Evolutionary conservation across 2,329 filamentous ascomycete species (phyloP), one percentile per base, ranked within the genome.

Genomic region (Colletotrichum spaethianum): DNA sequence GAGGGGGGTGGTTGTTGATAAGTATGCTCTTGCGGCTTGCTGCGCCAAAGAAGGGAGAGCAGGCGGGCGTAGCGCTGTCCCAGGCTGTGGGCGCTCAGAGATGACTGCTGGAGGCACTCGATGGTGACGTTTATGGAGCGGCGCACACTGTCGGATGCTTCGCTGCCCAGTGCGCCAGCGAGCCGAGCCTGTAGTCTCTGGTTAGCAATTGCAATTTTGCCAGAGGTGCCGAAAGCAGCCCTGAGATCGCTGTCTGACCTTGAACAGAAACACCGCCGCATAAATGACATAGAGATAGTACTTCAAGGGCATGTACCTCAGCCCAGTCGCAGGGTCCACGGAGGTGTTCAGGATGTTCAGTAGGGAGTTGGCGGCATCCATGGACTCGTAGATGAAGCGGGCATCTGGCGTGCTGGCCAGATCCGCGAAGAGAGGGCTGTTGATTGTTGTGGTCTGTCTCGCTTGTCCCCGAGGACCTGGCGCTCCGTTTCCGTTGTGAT

Each of bases 271-370:
- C 2, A 91, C 89, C 1, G 90, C 90, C 0, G 88, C 89, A 77
- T 92, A 92, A 31, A 92, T 91, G 2, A 84, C 86, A 72, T 86
- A 92, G 38, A 92, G 81, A 73, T 91, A 92, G 76, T 89, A 92
- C 38, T 89, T 84, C 11, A 91, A 81, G 1, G 90, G 90, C 89
- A 92, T 91, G 72, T 89, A 92, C 72, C 89, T 87, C 20, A 92
- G 82, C 55, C 88, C 87, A 20, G 85, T 86, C 62, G 87, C 85
- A 0, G 90, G 89, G 67, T 91, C 87, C 38, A 91, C 86, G 72
- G 86, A 87, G 67, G 87, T 87, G 75, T 89, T 91, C 26, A 92
- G 83, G 1, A 89, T 90, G 20, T 85, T 87, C 18, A 92, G 81
- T 23, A 92, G 85, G 0, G 88, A 87, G 76, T 91, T 91, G 0